phyloP scores from a whole-genome alignment of 2,329 filamentous ascomycete species.

The Geosmithia flava region DNA sequence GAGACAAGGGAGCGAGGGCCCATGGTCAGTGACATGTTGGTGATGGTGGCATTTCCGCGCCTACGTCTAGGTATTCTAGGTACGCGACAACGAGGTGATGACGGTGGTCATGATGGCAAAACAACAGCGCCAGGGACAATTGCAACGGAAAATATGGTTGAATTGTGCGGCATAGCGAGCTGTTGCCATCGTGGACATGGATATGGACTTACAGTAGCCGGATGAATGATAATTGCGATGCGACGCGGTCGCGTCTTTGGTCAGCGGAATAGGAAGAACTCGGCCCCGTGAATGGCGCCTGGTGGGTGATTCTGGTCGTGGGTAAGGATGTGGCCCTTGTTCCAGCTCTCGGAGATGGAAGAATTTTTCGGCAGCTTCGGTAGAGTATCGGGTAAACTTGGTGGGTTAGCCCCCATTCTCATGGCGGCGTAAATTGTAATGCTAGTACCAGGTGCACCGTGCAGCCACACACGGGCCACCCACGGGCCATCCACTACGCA shows the following conservation, averaged over 20 bases:
- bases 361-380: conserved; percentile 6
- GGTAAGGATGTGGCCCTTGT: conserved; percentile 3
- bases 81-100: background rate
- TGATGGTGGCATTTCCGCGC: background rate
- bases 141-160: background rate
- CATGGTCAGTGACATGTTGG: background rate
- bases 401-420: too few species aligned
- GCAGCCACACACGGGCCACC: too few species aligned
- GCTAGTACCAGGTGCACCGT: too few species aligned
- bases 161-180: background rate
- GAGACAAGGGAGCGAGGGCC: background rate
- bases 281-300: conserved; percentile 13
- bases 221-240: conserved; percentile 30
- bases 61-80: background rate
- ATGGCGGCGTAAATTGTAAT: too few species aligned
- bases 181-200: background rate
- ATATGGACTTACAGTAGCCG: conserved; percentile 21
- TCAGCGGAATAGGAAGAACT: conserved; percentile 36
- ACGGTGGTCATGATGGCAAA: background rate
- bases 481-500: too few species aligned
- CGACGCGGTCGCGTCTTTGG: conserved; percentile 14
- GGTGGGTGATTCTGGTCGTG: conserved; percentile 5
- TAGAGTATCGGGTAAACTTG: background rate
- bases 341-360: conserved; percentile 9
- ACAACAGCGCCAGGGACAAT: background rate